phyloP scores from a whole-genome alignment of 108 stramenopile genomes.

The Poteriospumella lacustris region DNA sequence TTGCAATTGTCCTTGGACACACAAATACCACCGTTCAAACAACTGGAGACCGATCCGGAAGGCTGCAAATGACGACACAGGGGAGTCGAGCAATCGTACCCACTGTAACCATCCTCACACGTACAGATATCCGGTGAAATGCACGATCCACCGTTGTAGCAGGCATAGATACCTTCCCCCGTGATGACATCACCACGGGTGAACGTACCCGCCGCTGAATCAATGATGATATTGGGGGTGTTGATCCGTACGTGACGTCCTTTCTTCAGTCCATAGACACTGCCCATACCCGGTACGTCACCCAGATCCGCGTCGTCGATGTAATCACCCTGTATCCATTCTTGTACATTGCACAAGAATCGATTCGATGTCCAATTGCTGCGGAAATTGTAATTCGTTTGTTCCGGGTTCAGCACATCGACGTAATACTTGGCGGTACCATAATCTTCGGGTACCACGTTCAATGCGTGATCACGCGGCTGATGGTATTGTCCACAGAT shows the following conservation, averaged over 20 bases:
- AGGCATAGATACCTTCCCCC: constrained; percentile 76
- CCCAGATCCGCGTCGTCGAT: constrained; percentile 58
- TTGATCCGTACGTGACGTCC: constrained; percentile 65
- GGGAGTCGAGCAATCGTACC: constrained; percentile 67
- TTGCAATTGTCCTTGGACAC: constrained; percentile 61
- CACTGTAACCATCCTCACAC: constrained; percentile 69
- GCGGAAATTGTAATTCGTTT: constrained; percentile 23
- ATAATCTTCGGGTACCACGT: not conserved
- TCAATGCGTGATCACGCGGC: not conserved
- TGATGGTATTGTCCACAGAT: constrained; percentile 23
- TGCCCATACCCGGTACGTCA: constrained; percentile 36
- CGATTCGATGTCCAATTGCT: constrained; percentile 23
- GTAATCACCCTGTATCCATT: constrained; percentile 74
- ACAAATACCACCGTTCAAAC: constrained; percentile 69
- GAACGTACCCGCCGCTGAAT: constrained; percentile 42
- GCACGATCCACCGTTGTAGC: constrained; percentile 70
- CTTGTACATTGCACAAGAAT: constrained; percentile 61
- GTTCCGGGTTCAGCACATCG: not conserved
- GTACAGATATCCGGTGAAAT: constrained; percentile 68
- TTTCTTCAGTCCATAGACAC: constrained; percentile 44
- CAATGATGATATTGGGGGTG: constrained; percentile 59
- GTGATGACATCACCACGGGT: constrained; percentile 39
- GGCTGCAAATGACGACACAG: constrained; percentile 67
- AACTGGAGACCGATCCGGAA: constrained; percentile 46
- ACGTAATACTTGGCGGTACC: constrained; percentile 31